These are phyloP conservation scores for Alopecurus myosuroides DNA, from an alignment of 176 grass and related monocot species.

Conservation along the genomic window DNA sequence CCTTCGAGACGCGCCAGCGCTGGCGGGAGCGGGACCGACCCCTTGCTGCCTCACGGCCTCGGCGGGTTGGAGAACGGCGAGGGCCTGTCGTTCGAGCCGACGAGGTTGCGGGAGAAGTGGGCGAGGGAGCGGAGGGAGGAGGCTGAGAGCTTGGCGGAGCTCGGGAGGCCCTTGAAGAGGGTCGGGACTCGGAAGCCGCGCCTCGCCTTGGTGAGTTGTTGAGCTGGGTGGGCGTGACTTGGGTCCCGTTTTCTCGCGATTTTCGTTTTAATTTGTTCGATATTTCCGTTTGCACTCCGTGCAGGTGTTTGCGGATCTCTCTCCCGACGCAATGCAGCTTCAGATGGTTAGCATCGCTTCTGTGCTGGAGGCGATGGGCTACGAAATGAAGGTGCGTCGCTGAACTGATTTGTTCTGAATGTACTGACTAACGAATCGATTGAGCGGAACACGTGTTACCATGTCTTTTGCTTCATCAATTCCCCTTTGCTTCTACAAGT, in stretches of 20 bases:
- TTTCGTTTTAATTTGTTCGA: slow-evolving; percentile 24
- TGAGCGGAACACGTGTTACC: not conserved
- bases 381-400: slow-evolving; percentile 72
- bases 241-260: not conserved
- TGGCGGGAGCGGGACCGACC: not conserved
- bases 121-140: slow-evolving; percentile 54
- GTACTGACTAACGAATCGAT: not conserved
- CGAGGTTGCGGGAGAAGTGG: slow-evolving; percentile 70
- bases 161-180: slow-evolving; percentile 44
- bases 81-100: slow-evolving; percentile 60
- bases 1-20: slow-evolving; percentile 3
- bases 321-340: slow-evolving; percentile 69
- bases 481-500: slow-evolving; percentile 9
- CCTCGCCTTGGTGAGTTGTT: slow-evolving; percentile 72
- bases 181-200: slow-evolving; percentile 57
- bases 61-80: slow-evolving; percentile 42
- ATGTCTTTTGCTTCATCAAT: not conserved
- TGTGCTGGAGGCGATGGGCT: slow-evolving; percentile 77
- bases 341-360: slow-evolving; percentile 83
- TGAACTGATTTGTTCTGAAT: not conserved
- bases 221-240: not conserved
- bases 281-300: not conserved
- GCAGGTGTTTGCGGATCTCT: slow-evolving; percentile 80
- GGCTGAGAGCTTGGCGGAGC: slow-evolving; percentile 39
- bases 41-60: not conserved